Percentiles rank a stretch among this genome's conserved stretches.
Conservation (phyloP, 805 yeast species). For the Lipomyces mesembrius region DNA sequence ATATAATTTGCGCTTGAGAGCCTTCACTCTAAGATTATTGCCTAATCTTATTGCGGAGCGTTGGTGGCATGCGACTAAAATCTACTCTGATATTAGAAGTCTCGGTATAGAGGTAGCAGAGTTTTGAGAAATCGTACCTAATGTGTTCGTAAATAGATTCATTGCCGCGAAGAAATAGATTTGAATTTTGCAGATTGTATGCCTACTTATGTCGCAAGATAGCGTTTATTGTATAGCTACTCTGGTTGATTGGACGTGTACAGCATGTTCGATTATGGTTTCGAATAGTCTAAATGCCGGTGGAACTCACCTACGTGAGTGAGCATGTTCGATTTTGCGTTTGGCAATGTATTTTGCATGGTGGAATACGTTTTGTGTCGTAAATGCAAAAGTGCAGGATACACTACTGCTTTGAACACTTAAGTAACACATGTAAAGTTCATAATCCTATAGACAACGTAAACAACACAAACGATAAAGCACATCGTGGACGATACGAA, state of each 20-base stretch:
- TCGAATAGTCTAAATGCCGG: too few relatives aligned
- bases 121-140: not conserved
- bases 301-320: too few relatives aligned
- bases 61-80: conserved; percentile 48
- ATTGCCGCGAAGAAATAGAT: too few relatives aligned
- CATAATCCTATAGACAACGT: not conserved
- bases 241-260: too few relatives aligned
- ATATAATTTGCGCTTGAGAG: conserved; percentile 62
- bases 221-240: too few relatives aligned
- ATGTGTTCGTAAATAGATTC: not conserved
- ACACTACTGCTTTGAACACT: not conserved
- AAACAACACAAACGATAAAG: not conserved
- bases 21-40: conserved; percentile 51
- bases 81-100: conserved; percentile 23
- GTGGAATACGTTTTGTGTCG: not conserved
- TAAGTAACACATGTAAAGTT: not conserved
- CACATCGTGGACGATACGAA: not conserved
- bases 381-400: not conserved
- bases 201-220: not conserved
- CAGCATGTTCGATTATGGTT: too few relatives aligned
- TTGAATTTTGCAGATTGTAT: not conserved
- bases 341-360: not conserved
- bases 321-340: too few relatives aligned
- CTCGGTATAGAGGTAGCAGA: not conserved
- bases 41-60: conserved; percentile 53